Evolutionary conservation across 2,329 filamentous ascomycete genomes (phyloP).

Genomic region (Alternaria rosae): DNA sequence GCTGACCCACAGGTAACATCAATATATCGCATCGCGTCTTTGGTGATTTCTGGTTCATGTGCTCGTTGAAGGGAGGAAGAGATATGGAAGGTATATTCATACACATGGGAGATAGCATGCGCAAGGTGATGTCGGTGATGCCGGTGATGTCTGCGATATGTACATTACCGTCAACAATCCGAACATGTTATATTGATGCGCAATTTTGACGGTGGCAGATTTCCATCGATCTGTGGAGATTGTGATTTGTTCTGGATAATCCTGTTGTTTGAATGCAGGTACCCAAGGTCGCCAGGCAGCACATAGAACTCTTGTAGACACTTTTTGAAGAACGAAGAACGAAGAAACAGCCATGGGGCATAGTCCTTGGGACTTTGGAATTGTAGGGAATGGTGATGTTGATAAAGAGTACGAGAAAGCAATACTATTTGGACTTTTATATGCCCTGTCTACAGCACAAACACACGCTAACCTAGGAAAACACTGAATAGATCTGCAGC

Average conservation of each 20-base stretch:
- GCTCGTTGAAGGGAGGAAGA: not conserved
- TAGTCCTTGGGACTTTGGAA: not conserved
- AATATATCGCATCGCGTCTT: not conserved
- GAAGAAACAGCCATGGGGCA: too few species aligned
- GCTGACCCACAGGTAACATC: not conserved
- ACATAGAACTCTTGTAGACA: not conserved
- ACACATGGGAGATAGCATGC: not conserved
- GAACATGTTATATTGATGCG: not conserved
- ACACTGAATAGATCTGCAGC: too few species aligned
- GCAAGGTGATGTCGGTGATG: not conserved
- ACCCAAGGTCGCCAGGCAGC: not conserved
- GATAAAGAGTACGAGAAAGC: not conserved
- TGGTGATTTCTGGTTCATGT: not conserved
- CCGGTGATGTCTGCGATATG: not conserved
- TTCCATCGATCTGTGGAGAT: not conserved
- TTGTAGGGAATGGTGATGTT: not conserved
- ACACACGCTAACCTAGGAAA: not conserved
- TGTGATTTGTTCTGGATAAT: not conserved
- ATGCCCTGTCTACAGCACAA: not conserved
- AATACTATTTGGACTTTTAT: not conserved
- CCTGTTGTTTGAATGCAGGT: not conserved
- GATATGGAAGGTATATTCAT: accelerated
- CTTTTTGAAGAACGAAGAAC: too few species aligned
- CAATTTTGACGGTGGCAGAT: not conserved
- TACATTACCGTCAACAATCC: not conserved